Evolutionary conservation across 2,329 filamentous ascomycete genomes (phyloP).

Genomic region (Dendrostoma leiphaemia): DNA sequence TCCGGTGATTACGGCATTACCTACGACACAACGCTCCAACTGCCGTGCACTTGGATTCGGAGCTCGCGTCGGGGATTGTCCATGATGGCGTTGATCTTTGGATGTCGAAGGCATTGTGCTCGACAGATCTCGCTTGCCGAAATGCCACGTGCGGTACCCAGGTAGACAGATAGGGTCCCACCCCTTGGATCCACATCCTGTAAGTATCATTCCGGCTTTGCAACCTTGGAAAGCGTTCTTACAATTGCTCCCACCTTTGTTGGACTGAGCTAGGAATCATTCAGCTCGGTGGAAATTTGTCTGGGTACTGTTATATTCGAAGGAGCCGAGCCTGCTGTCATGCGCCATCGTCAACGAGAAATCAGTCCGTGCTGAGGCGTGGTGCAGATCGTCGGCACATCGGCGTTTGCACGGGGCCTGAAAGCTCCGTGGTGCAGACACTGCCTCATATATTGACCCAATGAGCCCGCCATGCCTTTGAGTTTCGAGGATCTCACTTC

Average conservation of each 20-base stretch:
- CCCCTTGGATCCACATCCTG: neutral
- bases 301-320: neutral
- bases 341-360: neutral
- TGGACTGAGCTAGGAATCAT: no score
- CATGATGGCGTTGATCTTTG: no score
- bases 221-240: neutral
- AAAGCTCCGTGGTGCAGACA: neutral
- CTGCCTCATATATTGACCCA: neutral
- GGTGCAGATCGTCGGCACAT: constrained; percentile 5
- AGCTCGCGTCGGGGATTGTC: no score
- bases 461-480: neutral
- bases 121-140: neutral
- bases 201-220: no score
- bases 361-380: neutral
- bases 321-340: neutral
- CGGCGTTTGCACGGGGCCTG: constrained; percentile 1
- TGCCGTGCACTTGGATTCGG: no score
- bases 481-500: neutral
- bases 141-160: neutral
- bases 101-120: no score
- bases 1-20: no score
- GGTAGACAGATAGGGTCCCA: no score
- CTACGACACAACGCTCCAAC: no score
- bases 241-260: no score
- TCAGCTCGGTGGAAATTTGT: neutral